Conservation (phyloP, 1,284 basidiomycete species). For the Retiboletus fuscus region DNA sequence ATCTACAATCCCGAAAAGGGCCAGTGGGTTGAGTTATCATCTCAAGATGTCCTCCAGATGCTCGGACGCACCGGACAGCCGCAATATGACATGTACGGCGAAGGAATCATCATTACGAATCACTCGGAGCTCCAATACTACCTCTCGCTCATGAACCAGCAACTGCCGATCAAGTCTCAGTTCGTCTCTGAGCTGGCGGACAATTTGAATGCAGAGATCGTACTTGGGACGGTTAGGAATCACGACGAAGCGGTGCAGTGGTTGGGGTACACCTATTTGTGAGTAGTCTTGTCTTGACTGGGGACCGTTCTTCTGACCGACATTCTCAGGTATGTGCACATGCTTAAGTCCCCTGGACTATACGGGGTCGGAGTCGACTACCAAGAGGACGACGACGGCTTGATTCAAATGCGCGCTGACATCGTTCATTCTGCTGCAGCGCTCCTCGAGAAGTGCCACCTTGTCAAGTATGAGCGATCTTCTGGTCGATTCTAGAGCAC, state of each 20-base stretch:
- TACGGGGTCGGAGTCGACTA: conserved; percentile 95
- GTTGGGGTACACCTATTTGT: conserved; percentile 96
- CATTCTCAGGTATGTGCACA: conserved; percentile 85
- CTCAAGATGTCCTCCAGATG: too few relatives aligned
- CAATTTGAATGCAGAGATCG: conserved; percentile 97
- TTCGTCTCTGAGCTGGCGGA: conserved; percentile 79
- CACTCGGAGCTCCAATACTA: too few relatives aligned
- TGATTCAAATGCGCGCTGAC: too few relatives aligned
- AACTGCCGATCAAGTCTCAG: too few relatives aligned
- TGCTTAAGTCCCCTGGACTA: conserved; percentile 90
- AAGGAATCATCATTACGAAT: too few relatives aligned
- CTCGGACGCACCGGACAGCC: too few relatives aligned
- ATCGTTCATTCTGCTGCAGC: conserved; percentile 90
- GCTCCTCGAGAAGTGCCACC: conserved; percentile 92
- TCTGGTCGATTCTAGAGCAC: conserved; percentile 82
- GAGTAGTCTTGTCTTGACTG: conserved; percentile 47
- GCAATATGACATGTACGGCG: too few relatives aligned
- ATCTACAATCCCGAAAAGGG: too few relatives aligned
- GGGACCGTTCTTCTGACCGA: conserved; percentile 20
- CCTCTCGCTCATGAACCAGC: too few relatives aligned
- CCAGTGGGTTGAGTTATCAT: too few relatives aligned
- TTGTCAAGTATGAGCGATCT: conserved; percentile 79
- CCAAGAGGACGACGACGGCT: conserved; percentile 71
- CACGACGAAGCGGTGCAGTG: conserved; percentile 98
- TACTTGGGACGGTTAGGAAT: conserved; percentile 94